Percentiles rank a stretch among this genome's conserved stretches.
These are phyloP conservation scores for Mucor irregularis DNA, from an alignment of 371 early-diverging fungal species.

Conservation along the genomic window DNA sequence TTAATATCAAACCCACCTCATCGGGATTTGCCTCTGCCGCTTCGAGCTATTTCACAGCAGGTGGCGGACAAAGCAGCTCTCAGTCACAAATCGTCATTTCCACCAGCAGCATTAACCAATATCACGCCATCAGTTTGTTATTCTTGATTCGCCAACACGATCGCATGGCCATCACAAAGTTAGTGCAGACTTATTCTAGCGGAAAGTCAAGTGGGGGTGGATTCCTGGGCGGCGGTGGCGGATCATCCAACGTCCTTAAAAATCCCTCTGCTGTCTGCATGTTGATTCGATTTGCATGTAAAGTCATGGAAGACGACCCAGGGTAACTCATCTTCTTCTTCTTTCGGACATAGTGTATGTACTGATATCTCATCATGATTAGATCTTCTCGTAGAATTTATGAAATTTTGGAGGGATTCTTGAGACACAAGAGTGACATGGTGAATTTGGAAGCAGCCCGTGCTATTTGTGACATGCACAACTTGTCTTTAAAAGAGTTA, in stretches of 20 bases:
- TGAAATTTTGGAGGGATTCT: constrained; percentile 85
- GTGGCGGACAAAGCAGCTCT: constrained; percentile 38
- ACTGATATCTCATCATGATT: constrained; percentile 4
- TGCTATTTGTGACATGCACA: constrained; percentile 89
- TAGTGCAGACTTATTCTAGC: constrained; percentile 87
- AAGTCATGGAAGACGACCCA: constrained; percentile 91
- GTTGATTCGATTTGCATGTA: constrained; percentile 90
- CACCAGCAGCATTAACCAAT: constrained; percentile 85
- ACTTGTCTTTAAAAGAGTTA: constrained; percentile 82
- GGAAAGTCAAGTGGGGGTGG: too few species aligned
- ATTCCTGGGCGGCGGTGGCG: constrained; percentile 46
- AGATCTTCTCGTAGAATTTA: constrained; percentile 76
- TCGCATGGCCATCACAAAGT: constrained; percentile 95
- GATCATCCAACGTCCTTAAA: constrained; percentile 60
- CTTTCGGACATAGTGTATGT: neutral
- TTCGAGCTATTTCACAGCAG: constrained; percentile 62
- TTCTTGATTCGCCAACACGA: constrained; percentile 95
- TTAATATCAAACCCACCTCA: constrained; percentile 73
- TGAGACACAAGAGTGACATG: constrained; percentile 95
- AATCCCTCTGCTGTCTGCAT: constrained; percentile 90
- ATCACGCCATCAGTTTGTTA: constrained; percentile 95
- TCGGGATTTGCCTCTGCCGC: constrained; percentile 47
- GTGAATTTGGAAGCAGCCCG: constrained; percentile 97
- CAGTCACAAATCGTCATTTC: constrained; percentile 52
- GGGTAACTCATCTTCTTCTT: constrained; percentile 36